Conservation (phyloP, 2,329 filamentous ascomycete genomes). For the Epichloe hybrida region DNA sequence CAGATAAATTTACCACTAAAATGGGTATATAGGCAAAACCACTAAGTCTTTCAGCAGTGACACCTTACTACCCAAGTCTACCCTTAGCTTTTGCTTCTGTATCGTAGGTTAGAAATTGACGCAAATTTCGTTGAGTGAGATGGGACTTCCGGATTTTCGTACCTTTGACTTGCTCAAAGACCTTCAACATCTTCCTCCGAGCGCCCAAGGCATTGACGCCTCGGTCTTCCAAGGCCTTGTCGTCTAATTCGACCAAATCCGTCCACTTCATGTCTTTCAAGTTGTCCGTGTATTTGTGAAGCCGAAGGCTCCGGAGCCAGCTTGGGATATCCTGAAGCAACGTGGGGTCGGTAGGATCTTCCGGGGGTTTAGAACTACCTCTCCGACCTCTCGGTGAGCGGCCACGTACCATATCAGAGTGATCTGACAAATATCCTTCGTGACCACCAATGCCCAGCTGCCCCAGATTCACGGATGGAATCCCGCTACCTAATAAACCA, state of each 20-base stretch:
- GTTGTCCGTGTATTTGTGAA: slow-evolving; percentile 99
- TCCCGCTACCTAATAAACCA: slow-evolving; percentile 54
- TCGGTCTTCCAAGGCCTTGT: slow-evolving; percentile 81
- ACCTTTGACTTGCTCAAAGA: slow-evolving; percentile 92
- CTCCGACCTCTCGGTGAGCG: slow-evolving; percentile 83
- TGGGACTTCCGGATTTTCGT: slow-evolving; percentile 11
- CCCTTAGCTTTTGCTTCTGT: slow-evolving; percentile 61
- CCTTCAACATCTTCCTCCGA: slow-evolving; percentile 95
- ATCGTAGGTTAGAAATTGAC: slow-evolving; percentile 9
- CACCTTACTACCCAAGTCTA: slow-evolving; percentile 38
- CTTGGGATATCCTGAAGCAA: slow-evolving; percentile 89
- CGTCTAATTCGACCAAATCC: slow-evolving; percentile 81
- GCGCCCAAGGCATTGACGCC: slow-evolving; percentile 93
- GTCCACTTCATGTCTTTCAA: slow-evolving; percentile 96
- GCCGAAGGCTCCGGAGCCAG: slow-evolving; percentile 84
- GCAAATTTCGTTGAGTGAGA: background rate
- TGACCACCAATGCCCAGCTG: slow-evolving; percentile 57
- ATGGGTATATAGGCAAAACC: background rate
- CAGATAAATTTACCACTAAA: background rate
- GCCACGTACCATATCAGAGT: slow-evolving; percentile 80
- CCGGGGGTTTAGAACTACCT: slow-evolving; percentile 95
- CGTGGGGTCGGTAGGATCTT: slow-evolving; percentile 85
- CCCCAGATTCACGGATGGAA: slow-evolving; percentile 57
- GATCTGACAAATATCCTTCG: slow-evolving; percentile 86
- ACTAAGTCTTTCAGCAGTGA: background rate